Evolutionary conservation across 345 rosid genomes (phyloP), one percentile per base, ranked within the genome.

Genomic region (Gossypium turneri): DNA sequence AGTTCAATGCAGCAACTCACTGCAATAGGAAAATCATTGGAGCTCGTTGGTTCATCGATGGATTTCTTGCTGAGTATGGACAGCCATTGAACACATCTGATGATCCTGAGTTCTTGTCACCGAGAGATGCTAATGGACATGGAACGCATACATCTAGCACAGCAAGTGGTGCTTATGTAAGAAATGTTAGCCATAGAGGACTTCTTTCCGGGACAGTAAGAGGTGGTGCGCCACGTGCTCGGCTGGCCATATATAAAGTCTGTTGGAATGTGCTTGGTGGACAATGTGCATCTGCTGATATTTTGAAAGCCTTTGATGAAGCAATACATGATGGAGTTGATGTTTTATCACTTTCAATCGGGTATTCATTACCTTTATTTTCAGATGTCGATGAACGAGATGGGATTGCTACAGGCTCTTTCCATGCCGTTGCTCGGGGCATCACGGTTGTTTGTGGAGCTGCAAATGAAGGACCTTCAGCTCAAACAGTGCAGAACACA

Each of bases 81-180:
- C 60, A 29, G 45, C 73, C 64, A 5, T 85, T 82, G 15, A 68
- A 81, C 6, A 73, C 59, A 45, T 2, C 75, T 2, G 73, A 70
- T 27, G 60, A 70, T 52, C 61, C 60, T 4, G 73, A 85, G 0
- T 79, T 4, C 70, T 25, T 78, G 24, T 85, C 88, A 24, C 63
- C 86, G 1, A 51, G 58, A 50, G 58, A 68, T 67, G 85, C 82
- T 0, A 61, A 66, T 22, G 92, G 92, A 34, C 94, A 89, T 43
- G 97, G 94, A 4, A 86, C 89, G 0, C 92, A 88, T 77, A 85
- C 90, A 4, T 78, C 94, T 15, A 81, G 87, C 67, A 89, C 85
- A 0, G 90, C 93, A 55, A 80, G 82, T 59, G 77, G 85, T 51
- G 19, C 81, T 19, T 72, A 76, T 53, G 67, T 85, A 38, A 65